phyloP scores from a whole-genome alignment of 2,329 filamentous ascomycete genomes.

The Penicillium decumbens region DNA sequence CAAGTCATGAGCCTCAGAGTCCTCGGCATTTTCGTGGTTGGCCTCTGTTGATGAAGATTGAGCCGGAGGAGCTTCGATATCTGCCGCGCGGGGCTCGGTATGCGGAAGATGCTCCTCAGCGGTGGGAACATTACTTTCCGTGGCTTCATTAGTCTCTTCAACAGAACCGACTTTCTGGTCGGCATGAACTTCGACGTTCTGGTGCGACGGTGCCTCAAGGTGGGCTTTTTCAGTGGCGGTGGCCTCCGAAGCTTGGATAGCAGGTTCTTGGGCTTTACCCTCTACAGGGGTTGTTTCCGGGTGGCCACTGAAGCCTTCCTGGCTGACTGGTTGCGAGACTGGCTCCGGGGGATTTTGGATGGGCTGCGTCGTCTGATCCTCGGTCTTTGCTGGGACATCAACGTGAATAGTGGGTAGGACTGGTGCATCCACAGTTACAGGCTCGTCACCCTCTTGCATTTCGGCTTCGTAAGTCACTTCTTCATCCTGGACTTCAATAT shows the following conservation, averaged over 20 bases:
- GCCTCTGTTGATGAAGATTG: conserved; percentile 8
- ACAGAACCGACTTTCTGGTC: conserved; percentile 3
- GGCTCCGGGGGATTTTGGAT: conserved; percentile 5
- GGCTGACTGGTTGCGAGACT: background rate
- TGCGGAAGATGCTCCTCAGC: conserved; percentile 3
- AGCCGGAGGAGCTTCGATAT: conserved; percentile 14
- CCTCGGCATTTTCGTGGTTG: conserved; percentile 3
- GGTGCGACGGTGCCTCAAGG: background rate
- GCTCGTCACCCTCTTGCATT: conserved; percentile 40
- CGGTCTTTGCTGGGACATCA: conserved; percentile 8
- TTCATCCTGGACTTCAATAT: conserved; percentile 30
- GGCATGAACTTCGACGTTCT: background rate
- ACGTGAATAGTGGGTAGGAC: conserved; percentile 21
- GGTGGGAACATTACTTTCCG: background rate
- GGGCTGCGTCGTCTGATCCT: conserved; percentile 4
- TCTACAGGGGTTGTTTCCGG: background rate
- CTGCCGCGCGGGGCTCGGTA: conserved; percentile 10
- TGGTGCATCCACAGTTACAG: conserved; percentile 32
- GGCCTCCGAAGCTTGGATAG: background rate
- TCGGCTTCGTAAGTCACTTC: conserved; percentile 36
- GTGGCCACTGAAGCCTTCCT: background rate
- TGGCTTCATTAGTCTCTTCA: conserved; percentile 23
- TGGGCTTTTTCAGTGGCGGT: background rate
- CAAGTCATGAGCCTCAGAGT: conserved; percentile 6
- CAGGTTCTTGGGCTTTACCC: background rate